These are phyloP conservation scores for Aspergillus tubingensis DNA, from an alignment of 2,329 filamentous ascomycete genomes.

Conservation along the genomic window DNA sequence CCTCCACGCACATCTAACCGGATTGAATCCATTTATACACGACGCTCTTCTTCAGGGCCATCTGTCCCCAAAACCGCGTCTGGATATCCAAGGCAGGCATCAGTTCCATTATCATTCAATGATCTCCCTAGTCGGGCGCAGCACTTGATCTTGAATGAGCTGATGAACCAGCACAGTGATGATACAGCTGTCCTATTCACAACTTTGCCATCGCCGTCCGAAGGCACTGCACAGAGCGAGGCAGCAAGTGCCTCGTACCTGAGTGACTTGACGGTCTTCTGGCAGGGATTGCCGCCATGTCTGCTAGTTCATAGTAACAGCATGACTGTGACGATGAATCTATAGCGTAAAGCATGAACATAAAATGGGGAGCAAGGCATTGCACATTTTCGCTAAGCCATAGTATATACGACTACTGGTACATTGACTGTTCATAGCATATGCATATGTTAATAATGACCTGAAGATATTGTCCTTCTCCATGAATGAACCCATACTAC, in stretches of 20 bases:
- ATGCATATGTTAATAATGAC: background rate
- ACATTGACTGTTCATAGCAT: background rate
- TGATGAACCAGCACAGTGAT: constrained; percentile 68
- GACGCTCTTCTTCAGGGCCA: constrained; percentile 26
- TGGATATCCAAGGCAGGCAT: constrained; percentile 60
- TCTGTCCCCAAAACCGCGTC: constrained; percentile 36
- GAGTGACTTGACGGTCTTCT: constrained; percentile 75
- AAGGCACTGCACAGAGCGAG: constrained; percentile 73
- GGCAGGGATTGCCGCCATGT: constrained; percentile 72
- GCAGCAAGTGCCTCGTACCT: constrained; percentile 72
- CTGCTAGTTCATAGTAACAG: constrained; percentile 82
- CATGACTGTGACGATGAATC: constrained; percentile 72
- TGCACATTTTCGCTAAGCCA: background rate
- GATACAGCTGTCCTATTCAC: constrained; percentile 80
- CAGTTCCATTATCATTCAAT: constrained; percentile 77
- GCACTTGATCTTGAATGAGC: constrained; percentile 82
- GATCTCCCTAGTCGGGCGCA: constrained; percentile 82
- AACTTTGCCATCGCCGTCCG: constrained; percentile 76
- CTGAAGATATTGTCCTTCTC: background rate
- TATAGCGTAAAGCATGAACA: constrained; percentile 26
- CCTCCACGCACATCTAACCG: constrained; percentile 32
- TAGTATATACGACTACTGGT: background rate
- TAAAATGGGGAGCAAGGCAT: background rate
- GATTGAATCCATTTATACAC: constrained; percentile 43
- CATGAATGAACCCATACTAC: too few relatives aligned